Base-by-base conservation (phyloP, 2,329 filamentous ascomycete species). In the Westerdykella sp. region DNA sequence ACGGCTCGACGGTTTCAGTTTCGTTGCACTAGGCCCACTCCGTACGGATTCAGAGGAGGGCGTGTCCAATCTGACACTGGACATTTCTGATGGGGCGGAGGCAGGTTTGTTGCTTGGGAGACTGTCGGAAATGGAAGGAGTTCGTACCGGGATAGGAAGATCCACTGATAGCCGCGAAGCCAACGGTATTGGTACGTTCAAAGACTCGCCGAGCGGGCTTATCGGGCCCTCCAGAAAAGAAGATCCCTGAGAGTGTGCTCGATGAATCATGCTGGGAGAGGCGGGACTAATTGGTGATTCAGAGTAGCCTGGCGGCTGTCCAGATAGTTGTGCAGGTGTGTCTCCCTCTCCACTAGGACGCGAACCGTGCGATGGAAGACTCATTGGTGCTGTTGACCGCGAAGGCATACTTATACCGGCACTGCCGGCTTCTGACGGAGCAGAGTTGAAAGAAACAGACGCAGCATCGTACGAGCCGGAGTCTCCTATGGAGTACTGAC, bases 141-240 rank as follows among this genome's bases (percentile, higher is more conserved):
- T 50, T 6, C 43, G n/a, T 5, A 59, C 46, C 6, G 56, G 56
- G 14, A 58, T 60, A 5, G 56, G 56, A 16, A 60, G 45, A 37
- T 60, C 49, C 37, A 57, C 43, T 1, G 56, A 59, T 13, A 53
- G 15, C 25, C 55, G 46, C 21, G 52, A 53, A 22, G 41, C 40
- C 10, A 53, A 39, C 5, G 54, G 52, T 32, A 58, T 60, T 21
- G 56, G 56, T 15, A 58, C 40, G 23, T 60, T 56, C 3, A 60
- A 40, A 1, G 55, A 58, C 34, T 58, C 55, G 25, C 47, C 48
- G 3, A 59, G 38, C 14, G 54, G 54, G 41, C 54, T 56, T 23
- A 57, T 43, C 4, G 50, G 51, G 30, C 42, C 43, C 4, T 56
- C 54, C 7, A 51, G 30, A n/a, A 6, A 22, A 11, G 35, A 38